phyloP scores from a whole-genome alignment of 257 asterid species.

The Marsdenia floribunda region DNA sequence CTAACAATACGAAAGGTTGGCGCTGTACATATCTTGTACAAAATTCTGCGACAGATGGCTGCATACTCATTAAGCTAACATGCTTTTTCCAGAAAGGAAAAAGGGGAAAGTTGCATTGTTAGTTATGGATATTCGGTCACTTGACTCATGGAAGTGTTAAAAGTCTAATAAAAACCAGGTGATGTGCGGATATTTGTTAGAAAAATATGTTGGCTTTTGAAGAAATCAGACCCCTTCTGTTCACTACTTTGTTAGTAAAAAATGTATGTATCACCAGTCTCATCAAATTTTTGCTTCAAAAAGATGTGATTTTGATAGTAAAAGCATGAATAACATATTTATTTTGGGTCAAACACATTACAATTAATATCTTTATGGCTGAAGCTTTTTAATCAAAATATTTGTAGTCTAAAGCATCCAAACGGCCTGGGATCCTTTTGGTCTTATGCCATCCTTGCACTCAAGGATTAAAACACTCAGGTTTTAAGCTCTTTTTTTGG shows the following conservation, averaged over 20 bases:
- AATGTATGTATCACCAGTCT: neutral
- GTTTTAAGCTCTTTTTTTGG: slow-evolving; percentile 7
- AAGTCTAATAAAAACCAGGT: neutral
- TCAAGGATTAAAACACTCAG: neutral
- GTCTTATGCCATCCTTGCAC: neutral
- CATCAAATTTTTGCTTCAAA: neutral
- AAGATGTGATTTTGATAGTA: neutral
- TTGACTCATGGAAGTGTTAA: neutral
- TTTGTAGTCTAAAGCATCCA: neutral
- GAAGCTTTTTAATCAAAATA: neutral
- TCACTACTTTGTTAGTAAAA: neutral
- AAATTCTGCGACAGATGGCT: neutral
- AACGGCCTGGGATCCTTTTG: neutral
- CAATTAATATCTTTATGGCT: neutral
- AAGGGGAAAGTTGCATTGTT: neutral
- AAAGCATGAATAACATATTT: neutral
- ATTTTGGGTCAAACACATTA: neutral
- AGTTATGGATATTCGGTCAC: neutral
- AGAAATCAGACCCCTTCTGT: neutral
- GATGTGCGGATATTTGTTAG: neutral
- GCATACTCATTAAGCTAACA: neutral
- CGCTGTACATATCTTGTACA: neutral
- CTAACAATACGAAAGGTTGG: neutral
- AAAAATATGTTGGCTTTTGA: neutral
- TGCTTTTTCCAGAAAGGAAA: neutral